Evolutionary conservation across 257 asterid genomes (phyloP).

Genomic region (Henckelia pumila): DNA sequence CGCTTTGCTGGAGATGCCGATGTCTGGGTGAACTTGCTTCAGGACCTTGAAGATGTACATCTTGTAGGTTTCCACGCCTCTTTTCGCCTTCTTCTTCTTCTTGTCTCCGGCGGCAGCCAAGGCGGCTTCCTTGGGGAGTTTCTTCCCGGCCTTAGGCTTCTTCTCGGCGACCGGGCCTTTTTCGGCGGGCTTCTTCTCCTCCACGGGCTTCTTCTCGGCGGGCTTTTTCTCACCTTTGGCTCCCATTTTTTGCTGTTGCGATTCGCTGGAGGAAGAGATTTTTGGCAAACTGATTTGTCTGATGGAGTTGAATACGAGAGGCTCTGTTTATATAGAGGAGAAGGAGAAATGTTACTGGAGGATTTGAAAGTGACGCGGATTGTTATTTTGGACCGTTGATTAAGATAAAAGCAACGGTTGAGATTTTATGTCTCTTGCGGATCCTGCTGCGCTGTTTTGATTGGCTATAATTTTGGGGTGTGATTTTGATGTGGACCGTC

Average conservation of each 20-base stretch:
- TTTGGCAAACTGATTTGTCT: too few relatives aligned
- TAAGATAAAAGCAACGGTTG: too few relatives aligned
- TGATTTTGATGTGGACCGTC: too few relatives aligned
- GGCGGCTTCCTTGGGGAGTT: slow-evolving; percentile 57
- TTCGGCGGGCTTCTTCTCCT: slow-evolving; percentile 53
- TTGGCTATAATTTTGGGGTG: too few relatives aligned
- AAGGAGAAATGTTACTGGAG: too few relatives aligned
- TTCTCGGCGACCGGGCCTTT: slow-evolving; percentile 54
- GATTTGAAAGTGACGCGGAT: too few relatives aligned
- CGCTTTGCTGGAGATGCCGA: slow-evolving; percentile 73
- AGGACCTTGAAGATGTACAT: slow-evolving; percentile 70
- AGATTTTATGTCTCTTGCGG: too few relatives aligned
- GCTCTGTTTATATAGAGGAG: too few relatives aligned
- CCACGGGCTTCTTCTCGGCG: slow-evolving; percentile 57
- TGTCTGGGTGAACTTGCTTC: slow-evolving; percentile 71
- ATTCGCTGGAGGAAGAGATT: slow-evolving; percentile 17
- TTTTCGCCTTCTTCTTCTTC: slow-evolving; percentile 58
- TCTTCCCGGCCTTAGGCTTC: slow-evolving; percentile 64
- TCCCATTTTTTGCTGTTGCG: slow-evolving; percentile 54
- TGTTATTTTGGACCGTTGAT: too few relatives aligned
- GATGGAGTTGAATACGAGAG: too few relatives aligned
- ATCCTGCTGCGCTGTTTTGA: too few relatives aligned
- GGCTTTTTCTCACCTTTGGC: slow-evolving; percentile 55
- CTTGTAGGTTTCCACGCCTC: slow-evolving; percentile 56
- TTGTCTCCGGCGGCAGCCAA: slow-evolving; percentile 57